Percentiles rank a stretch among this genome's conserved stretches.
phyloP scores from a whole-genome alignment of 441 rosid species.

The Pelargonium australe region DNA sequence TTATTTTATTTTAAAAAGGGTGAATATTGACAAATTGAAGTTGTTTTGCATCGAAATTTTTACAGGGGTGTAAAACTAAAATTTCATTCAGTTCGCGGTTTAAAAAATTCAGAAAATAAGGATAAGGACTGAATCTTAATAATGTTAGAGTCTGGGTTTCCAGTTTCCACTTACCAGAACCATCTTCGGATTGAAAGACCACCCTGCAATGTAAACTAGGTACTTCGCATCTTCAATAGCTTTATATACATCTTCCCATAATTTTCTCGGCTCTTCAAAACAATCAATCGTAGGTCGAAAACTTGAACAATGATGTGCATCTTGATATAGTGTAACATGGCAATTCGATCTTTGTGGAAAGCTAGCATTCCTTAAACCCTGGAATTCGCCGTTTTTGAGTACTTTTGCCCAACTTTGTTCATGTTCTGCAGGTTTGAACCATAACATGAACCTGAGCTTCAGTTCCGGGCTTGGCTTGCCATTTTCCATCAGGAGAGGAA shows the following conservation, averaged over 20 bases:
- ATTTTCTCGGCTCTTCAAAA: conserved; percentile 42
- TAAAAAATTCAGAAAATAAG: no score
- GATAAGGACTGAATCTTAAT: no score
- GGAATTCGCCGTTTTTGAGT: conserved; percentile 32
- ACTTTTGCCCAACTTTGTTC: conserved; percentile 56
- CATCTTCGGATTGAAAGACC: conserved; percentile 80
- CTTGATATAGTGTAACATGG: conserved; percentile 63
- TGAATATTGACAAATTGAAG: no score
- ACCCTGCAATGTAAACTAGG: conserved; percentile 74
- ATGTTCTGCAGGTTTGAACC: conserved; percentile 73
- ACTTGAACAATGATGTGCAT: conserved; percentile 48
- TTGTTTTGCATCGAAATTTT: no score
- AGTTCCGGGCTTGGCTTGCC: conserved; percentile 44
- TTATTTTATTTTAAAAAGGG: no score
- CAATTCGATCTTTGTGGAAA: conserved; percentile 76
- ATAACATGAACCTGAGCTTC: conserved; percentile 54
- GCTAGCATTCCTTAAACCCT: conserved; percentile 55
- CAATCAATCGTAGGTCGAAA: conserved; percentile 48
- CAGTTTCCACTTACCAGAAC: conserved; percentile 42
- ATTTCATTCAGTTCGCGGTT: background rate
- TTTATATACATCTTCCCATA: conserved; percentile 78
- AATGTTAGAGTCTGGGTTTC: no score
- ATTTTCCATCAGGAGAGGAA: conserved; percentile 47
- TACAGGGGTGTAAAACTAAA: no score
- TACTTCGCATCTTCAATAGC: conserved; percentile 72